Base-by-base conservation (phyloP, 2,329 filamentous ascomycete genomes). In the Teratosphaeria zuluensis region DNA sequence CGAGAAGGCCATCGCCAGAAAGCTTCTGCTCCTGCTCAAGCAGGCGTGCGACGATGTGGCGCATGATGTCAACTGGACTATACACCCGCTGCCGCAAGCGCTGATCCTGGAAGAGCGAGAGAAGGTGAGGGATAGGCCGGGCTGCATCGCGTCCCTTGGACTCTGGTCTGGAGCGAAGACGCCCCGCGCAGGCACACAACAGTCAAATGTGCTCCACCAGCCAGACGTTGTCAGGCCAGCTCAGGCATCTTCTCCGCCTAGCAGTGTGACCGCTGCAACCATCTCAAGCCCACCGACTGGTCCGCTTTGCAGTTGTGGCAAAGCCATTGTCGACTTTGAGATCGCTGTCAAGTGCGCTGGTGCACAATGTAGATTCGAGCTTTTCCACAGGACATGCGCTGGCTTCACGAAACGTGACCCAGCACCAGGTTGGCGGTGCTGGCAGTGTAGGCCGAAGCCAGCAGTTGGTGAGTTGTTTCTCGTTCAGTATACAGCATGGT, bases 301-400 rank as follows among this genome's bases (percentile, higher is more conserved):
- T 11, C 42, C 42, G n/a, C 42, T 48, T 48, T 48, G 42, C 42
- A 48, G 42, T n/a, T 48, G 42, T 21, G 42, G 42, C n/a, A 24
- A 48, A 48, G 16, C 42, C 4, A 48, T 48, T 11, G 42, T 48
- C 19, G 42, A 48, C 42, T 5, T 48, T 6, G 42, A 48, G 42
- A 48, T 48, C 16, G 42, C 42, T 14, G 57, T 59, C 38, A 32
- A 31, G 9, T 59, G 58, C 28, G 55, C 58, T 7, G 35, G 35
- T 42, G 16, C 21, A 8, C n/a, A 53, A 4, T 59, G 58, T 28
- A 14, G n/a, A 9, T 51, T 57, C 11, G 28, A 19, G 12, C 33
- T 32, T n/a, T 59, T 59, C 52, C 59, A 61, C 38, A 53, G 57
- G 30, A n/a, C 51, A 21, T 61, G 59, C 28, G 59, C 48, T n/a